Evolutionary conservation across 352 stramenopile species (phyloP).

Genomic region (Phytophthora palmivora): DNA sequence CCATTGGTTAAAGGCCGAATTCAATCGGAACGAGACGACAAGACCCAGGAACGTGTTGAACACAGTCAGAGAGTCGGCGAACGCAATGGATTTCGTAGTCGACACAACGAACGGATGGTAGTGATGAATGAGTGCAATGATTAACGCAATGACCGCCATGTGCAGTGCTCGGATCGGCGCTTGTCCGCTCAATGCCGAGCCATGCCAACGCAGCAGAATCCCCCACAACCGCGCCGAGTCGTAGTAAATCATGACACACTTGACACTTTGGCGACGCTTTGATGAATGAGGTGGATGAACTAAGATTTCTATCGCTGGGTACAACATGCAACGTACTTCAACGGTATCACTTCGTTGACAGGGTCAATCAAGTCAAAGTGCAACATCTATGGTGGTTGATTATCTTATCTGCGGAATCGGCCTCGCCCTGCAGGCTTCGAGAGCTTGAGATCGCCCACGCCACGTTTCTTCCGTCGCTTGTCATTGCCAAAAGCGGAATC

Average conservation of each 20-base stretch:
- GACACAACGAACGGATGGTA: conserved; percentile 64
- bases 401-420: conserved; percentile 66
- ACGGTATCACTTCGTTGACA: conserved; percentile 2
- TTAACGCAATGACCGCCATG: conserved; percentile 67
- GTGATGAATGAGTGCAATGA: conserved; percentile 51
- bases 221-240: conserved; percentile 56
- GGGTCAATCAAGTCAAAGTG: conserved; percentile 6
- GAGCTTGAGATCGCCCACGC: conserved; percentile 79
- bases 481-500: conserved; percentile 31
- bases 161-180: conserved; percentile 64
- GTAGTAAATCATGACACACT: conserved; percentile 78
- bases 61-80: conserved; percentile 76
- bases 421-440: conserved; percentile 49
- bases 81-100: conserved; percentile 70
- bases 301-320: conserved; percentile 30
- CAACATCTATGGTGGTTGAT: conserved; percentile 30
- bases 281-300: conserved; percentile 7
- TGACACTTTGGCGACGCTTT: conserved; percentile 1
- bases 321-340: conserved; percentile 8
- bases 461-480: conserved; percentile 80
- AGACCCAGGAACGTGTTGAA: conserved; percentile 86
- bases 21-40: conserved; percentile 79
- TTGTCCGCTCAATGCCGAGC: conserved; percentile 71
- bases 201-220: conserved; percentile 73
- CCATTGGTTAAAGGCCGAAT: conserved; percentile 84